These are phyloP conservation scores for Didymella segeticola DNA, from an alignment of 2,329 filamentous ascomycete species.

Conservation along the genomic window DNA sequence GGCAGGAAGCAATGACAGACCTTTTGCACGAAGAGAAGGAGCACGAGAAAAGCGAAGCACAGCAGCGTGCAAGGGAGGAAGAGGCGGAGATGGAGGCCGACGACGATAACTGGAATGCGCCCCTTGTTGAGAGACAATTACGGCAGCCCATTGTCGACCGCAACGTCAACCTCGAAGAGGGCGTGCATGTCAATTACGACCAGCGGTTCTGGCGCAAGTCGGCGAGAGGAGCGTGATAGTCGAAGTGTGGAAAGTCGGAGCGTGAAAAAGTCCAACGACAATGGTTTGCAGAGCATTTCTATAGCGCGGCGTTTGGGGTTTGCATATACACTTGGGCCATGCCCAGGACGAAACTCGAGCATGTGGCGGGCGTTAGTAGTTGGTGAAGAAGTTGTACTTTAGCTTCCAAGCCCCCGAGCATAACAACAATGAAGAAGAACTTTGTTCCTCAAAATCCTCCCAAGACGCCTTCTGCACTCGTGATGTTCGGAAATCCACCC, in stretches of 20 bases:
- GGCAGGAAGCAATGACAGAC: slow-evolving; percentile 63
- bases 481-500: not conserved
- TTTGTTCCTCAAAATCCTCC: not conserved
- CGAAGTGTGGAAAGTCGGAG: no score
- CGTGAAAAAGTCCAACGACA: slow-evolving; percentile 8
- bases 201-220: slow-evolving; percentile 63
- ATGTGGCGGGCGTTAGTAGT: slow-evolving; percentile 31
- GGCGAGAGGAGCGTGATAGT: slow-evolving; percentile 39
- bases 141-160: slow-evolving; percentile 40
- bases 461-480: not conserved
- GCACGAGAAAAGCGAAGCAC: slow-evolving; percentile 34
- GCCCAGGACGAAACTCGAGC: slow-evolving; percentile 24
- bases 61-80: slow-evolving; percentile 23
- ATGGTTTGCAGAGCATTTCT: slow-evolving; percentile 32
- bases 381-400: slow-evolving; percentile 28
- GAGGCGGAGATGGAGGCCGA: slow-evolving; percentile 25
- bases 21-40: slow-evolving; percentile 52
- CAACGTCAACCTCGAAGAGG: slow-evolving; percentile 42
- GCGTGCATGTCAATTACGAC: slow-evolving; percentile 65
- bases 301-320: slow-evolving; percentile 51
- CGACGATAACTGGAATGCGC: slow-evolving; percentile 32
- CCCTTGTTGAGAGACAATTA: slow-evolving; percentile 27
- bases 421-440: slow-evolving; percentile 2
- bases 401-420: slow-evolving; percentile 11
- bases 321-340: slow-evolving; percentile 27